phyloP scores from a whole-genome alignment of 768 basidiomycete species.

The Hirschioporus abietinus region DNA sequence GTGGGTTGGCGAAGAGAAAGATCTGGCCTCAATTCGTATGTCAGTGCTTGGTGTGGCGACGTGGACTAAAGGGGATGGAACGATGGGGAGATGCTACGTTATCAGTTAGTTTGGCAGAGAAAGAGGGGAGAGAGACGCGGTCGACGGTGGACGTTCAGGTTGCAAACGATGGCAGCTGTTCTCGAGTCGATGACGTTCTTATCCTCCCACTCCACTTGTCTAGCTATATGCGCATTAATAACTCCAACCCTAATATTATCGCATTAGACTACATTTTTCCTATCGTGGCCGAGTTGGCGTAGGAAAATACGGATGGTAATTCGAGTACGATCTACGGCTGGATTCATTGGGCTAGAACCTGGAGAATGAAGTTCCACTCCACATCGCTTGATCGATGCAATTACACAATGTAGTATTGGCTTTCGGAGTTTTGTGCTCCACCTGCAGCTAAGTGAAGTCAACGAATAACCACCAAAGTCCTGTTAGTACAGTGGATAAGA shows the following conservation, averaged over 20 bases:
- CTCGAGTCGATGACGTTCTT: neutral
- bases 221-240: neutral
- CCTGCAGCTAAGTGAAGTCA: too few species aligned
- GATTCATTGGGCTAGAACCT: neutral
- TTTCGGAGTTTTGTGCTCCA: too few species aligned
- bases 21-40: neutral
- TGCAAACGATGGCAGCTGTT: neutral
- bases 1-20: slow-evolving; percentile 1
- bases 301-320: neutral
- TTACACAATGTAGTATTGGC: too few species aligned
- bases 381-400: neutral
- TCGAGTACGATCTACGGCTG: neutral
- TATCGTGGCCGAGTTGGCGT: too few species aligned
- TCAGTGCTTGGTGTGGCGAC: neutral
- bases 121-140: too few species aligned
- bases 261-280: neutral
- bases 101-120: neutral
- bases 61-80: neutral
- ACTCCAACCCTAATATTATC: neutral
- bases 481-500: too few species aligned
- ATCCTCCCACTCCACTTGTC: neutral
- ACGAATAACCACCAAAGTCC: too few species aligned
- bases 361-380: neutral
- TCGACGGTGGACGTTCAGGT: too few species aligned
- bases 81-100: neutral